Conservation (phyloP, 169 alveolate species). For the Cryptosporidium parvum region DNA sequence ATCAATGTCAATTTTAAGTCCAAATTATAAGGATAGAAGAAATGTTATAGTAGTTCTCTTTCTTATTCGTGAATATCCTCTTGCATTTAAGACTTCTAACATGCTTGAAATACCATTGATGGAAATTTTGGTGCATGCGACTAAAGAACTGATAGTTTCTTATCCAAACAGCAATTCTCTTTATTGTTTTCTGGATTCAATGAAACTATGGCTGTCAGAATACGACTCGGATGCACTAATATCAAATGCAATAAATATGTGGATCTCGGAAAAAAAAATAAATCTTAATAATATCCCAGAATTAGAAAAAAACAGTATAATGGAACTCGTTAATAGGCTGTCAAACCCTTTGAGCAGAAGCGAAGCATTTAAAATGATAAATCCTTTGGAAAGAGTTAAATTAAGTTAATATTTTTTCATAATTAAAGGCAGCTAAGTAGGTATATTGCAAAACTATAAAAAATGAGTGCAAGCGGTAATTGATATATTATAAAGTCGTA, state of each 20-base stretch:
- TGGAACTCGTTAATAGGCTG: conserved; percentile 18
- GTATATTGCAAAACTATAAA: conserved; percentile 42
- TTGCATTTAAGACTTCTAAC: conserved; percentile 23
- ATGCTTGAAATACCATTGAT: conserved; percentile 41
- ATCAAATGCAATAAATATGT: conserved; percentile 41
- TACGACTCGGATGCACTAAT: conserved; percentile 55
- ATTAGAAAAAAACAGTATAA: conserved; percentile 6
- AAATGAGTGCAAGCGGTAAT: conserved; percentile 48
- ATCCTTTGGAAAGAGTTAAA: not conserved
- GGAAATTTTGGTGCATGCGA: conserved; percentile 32
- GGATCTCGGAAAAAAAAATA: conserved; percentile 67
- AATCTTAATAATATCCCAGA: conserved; percentile 18
- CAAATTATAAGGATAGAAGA: conserved; percentile 52
- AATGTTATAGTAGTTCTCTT: conserved; percentile 19
- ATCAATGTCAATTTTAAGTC: conserved; percentile 27
- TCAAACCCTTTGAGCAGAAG: conserved; percentile 45
- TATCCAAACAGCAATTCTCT: not conserved
- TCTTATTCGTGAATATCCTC: conserved; percentile 20
- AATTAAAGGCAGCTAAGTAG: not conserved
- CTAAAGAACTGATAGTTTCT: conserved; percentile 7
- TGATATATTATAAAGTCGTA: conserved; percentile 20
- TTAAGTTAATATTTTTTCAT: not conserved
- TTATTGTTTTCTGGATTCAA: conserved; percentile 33
- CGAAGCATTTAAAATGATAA: conserved; percentile 43
- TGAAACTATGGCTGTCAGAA: conserved; percentile 61